Percentiles rank a stretch among this genome's conserved stretches.
Evolutionary conservation across 805 yeast genomes (phyloP).

Genomic region (Debaryomyces castellii): DNA sequence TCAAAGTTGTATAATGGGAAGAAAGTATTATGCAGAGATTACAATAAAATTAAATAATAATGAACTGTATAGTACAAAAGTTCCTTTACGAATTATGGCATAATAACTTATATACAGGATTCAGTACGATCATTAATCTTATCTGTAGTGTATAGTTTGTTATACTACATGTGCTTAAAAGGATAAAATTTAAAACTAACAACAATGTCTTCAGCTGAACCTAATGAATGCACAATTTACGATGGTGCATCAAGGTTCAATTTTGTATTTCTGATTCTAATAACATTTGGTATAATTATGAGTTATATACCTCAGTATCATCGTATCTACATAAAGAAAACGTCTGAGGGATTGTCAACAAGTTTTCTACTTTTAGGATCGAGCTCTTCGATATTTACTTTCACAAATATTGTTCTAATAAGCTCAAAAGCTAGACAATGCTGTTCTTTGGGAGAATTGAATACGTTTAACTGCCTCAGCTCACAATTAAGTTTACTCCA

Average conservation of each 20-base stretch:
- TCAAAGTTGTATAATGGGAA: constrained; percentile 32
- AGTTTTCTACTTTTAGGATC: constrained; percentile 69
- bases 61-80: constrained; percentile 21
- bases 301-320: constrained; percentile 78
- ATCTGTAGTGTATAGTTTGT: background rate
- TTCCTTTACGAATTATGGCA: constrained; percentile 17
- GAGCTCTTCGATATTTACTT: constrained; percentile 63
- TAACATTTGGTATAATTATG: constrained; percentile 65
- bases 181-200: background rate
- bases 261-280: constrained; percentile 47
- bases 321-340: constrained; percentile 52
- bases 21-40: constrained; percentile 31
- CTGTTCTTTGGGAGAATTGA: constrained; percentile 46
- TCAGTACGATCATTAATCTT: background rate
- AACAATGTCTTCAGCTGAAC: background rate
- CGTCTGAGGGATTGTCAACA: constrained; percentile 80
- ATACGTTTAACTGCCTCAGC: constrained; percentile 58
- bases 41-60: constrained; percentile 18
- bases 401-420: constrained; percentile 64
- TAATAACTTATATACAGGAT: background rate
- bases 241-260: constrained; percentile 50
- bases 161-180: background rate
- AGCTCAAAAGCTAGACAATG: constrained; percentile 63
- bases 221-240: constrained; percentile 37
- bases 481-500: constrained; percentile 68